phyloP scores from a whole-genome alignment of 2,329 filamentous ascomycete species.

The Pseudogymnoascus pannorum region DNA sequence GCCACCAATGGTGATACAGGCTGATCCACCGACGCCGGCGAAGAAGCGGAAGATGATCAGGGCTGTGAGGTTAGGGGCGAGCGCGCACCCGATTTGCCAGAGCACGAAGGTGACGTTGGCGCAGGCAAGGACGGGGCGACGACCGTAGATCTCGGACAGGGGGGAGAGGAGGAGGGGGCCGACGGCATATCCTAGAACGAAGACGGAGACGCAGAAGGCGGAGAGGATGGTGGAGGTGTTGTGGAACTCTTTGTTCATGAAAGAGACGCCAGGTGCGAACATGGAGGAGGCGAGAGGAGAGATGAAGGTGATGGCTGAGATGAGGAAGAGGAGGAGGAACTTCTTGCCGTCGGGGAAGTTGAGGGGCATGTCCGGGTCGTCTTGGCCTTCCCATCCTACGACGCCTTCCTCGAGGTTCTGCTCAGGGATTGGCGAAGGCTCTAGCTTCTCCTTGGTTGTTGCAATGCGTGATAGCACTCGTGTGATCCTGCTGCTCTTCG shows the following conservation, averaged over 20 bases:
- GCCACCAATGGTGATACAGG: slow-evolving; percentile 37
- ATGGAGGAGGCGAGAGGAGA: slow-evolving; percentile 34
- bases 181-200: slow-evolving; percentile 51
- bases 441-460: slow-evolving; percentile 22
- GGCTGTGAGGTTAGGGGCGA: slow-evolving; percentile 43
- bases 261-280: slow-evolving; percentile 36
- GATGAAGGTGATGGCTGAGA: slow-evolving; percentile 30
- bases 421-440: slow-evolving; percentile 31
- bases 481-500: slow-evolving; percentile 16
- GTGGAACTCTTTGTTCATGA: slow-evolving; percentile 21
- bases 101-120: slow-evolving; percentile 55
- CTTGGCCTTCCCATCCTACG: slow-evolving; percentile 53
- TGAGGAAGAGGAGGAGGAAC: slow-evolving; percentile 24
- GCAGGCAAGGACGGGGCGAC: slow-evolving; percentile 46
- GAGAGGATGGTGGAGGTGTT: slow-evolving; percentile 21
- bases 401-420: slow-evolving; percentile 46
- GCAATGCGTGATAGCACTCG: slow-evolving; percentile 19
- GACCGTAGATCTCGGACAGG: slow-evolving; percentile 58
- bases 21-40: slow-evolving; percentile 39
- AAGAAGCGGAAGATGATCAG: slow-evolving; percentile 42
- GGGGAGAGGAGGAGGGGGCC: slow-evolving; percentile 52
- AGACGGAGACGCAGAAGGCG: slow-evolving; percentile 36
- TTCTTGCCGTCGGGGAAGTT: slow-evolving; percentile 38
- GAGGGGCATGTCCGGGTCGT: slow-evolving; percentile 50
- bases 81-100: slow-evolving; percentile 58